Base-by-base conservation (phyloP, 169 alveolate genomes). In the Eimeria tenella region DNA sequence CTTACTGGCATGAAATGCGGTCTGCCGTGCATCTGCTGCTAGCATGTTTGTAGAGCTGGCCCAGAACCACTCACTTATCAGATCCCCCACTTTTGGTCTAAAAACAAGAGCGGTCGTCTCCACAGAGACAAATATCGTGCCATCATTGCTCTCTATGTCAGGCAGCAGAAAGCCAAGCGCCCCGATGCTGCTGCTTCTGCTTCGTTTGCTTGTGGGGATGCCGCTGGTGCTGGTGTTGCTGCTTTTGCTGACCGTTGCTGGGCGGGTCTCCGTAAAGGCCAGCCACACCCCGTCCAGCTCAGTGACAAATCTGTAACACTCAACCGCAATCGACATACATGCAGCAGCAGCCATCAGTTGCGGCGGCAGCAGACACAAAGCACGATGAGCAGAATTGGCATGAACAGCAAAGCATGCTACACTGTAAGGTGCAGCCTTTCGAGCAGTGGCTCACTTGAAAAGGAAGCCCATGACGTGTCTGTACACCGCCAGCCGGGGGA, bases 141-240 rank as follows among this genome's bases (percentile, higher is more conserved):
- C 88, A 55, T 79, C 88, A 19, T 79, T 79, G 88, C 88, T 53
- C 19, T 79, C 71, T 55, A 79, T n/a, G 23, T 79, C 88, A 10
- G 88, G 88, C 50, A 79, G 70, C 88, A 79, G n/a, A 53, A 52
- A 79, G n/a, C 88, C 88, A 10, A 79, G 70, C 52, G 88, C 88
- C 13, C 55, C 71, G 58, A 65, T 79, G n/a, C 19, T 79, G 65
- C 71, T 79, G 88, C 88, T 79, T 71, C 88, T 55, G 88, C 52
- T 50, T 50, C 25, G 21, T 52, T 56, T 74, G 84, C 52, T 17
- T 0, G 42, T 31, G 42, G 4, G 42, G 4, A 31, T 58, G 21
- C 19, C 19, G 68, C 68, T 58, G 68, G 21, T 58, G 77, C 77
- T 68, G 63, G 42, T 42, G 55, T 50, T 79, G 88, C 88, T 79